Conservation (phyloP, 208 protist species). For the Trypanosoma theileri region DNA sequence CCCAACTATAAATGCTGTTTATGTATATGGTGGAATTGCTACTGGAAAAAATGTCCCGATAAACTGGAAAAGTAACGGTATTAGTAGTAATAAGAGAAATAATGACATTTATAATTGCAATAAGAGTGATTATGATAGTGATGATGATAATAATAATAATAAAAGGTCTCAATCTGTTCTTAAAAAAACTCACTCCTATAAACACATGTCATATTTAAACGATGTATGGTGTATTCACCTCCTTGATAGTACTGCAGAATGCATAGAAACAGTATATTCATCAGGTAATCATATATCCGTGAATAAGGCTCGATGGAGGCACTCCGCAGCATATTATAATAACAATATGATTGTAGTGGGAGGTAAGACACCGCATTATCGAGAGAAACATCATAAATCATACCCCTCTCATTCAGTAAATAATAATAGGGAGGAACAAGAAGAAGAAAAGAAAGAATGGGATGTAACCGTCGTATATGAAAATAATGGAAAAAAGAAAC, state of each 20-base stretch:
- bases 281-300: not conserved
- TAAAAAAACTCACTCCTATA: not conserved
- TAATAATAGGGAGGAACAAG: constrained; percentile 13
- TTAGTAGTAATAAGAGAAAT: too few relatives aligned
- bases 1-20: constrained; percentile 37
- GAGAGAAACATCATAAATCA: not conserved
- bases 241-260: constrained; percentile 2
- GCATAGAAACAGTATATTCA: constrained; percentile 9
- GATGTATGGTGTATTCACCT: constrained; percentile 32
- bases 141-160: not conserved
- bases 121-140: not conserved
- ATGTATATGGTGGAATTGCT: constrained; percentile 67
- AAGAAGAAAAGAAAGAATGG: constrained; percentile 12
- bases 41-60: not conserved
- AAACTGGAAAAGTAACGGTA: not conserved
- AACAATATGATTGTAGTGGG: constrained; percentile 62
- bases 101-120: not conserved
- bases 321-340: constrained; percentile 53
- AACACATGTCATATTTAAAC: constrained; percentile 7
- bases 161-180: not conserved
- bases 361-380: constrained; percentile 27
- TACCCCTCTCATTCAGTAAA: not conserved
- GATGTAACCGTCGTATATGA: not conserved
- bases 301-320: constrained; percentile 45
- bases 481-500: not conserved